phyloP scores from a whole-genome alignment of 805 yeast species.

The Sugiyamaella boreocaroliniensis region DNA sequence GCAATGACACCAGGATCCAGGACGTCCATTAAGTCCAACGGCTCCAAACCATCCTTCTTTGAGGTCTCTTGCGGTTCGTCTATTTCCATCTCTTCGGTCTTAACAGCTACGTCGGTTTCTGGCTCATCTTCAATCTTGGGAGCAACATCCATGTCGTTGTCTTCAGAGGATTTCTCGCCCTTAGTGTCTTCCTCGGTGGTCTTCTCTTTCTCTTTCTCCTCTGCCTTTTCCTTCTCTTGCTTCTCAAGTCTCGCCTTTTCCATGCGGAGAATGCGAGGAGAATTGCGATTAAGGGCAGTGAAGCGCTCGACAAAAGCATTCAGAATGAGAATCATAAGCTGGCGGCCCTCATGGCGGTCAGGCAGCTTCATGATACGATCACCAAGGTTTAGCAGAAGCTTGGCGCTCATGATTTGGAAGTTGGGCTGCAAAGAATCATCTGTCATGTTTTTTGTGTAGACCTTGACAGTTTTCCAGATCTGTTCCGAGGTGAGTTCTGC shows the following conservation, averaged over 20 bases:
- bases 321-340: conserved; percentile 75
- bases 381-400: conserved; percentile 75
- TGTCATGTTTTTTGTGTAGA: conserved; percentile 72
- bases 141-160: conserved; percentile 9
- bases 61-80: not conserved
- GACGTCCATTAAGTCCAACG: conserved; percentile 37
- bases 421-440: conserved; percentile 79
- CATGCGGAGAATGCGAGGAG: conserved; percentile 50
- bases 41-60: conserved; percentile 8
- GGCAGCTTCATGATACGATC: conserved; percentile 81
- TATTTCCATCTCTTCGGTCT: not conserved
- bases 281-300: conserved; percentile 64
- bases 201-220: conserved; percentile 37
- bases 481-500: conserved; percentile 74
- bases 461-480: conserved; percentile 78
- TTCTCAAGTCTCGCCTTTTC: conserved; percentile 31
- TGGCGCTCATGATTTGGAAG: conserved; percentile 95
- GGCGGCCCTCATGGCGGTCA: conserved; percentile 74
- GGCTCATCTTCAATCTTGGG: conserved; percentile 8
- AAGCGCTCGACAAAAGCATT: conserved; percentile 84
- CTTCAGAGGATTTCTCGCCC: conserved; percentile 15
- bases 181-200: conserved; percentile 25
- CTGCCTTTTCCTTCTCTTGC: conserved; percentile 10
- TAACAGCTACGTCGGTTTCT: conserved; percentile 1
- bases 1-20: conserved; percentile 52